phyloP scores from a whole-genome alignment of 2,329 filamentous ascomycete species.

The Calonectria pteridis region DNA sequence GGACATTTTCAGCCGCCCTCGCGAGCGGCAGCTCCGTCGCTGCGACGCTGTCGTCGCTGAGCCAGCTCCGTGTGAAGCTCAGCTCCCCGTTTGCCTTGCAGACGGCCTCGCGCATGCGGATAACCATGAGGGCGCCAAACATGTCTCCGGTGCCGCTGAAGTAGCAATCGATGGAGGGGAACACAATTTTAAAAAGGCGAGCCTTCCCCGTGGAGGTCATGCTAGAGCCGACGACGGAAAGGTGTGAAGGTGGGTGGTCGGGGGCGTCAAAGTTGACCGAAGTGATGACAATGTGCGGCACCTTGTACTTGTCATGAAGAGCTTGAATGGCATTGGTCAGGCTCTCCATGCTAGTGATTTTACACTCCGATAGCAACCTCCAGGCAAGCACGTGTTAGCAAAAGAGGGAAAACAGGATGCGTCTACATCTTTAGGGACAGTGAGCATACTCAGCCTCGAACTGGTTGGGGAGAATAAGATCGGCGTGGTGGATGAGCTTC shows the following conservation, averaged over 20 bases:
- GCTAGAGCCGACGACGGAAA: slow-evolving; percentile 84
- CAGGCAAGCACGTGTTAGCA: slow-evolving; percentile 10
- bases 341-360: slow-evolving; percentile 80
- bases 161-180: slow-evolving; percentile 90
- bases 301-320: slow-evolving; percentile 79
- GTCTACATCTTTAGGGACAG: neutral
- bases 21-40: slow-evolving; percentile 84
- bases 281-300: slow-evolving; percentile 94
- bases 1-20: slow-evolving; percentile 84
- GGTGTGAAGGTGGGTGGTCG: slow-evolving; percentile 61
- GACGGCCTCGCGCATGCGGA: slow-evolving; percentile 87
- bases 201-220: slow-evolving; percentile 73
- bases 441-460: slow-evolving; percentile 90
- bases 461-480: slow-evolving; percentile 95
- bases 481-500: slow-evolving; percentile 80
- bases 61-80: slow-evolving; percentile 73
- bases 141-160: slow-evolving; percentile 98
- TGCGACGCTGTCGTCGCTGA: slow-evolving; percentile 78
- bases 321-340: slow-evolving; percentile 80
- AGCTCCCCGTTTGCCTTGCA: slow-evolving; percentile 58
- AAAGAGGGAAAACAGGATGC: neutral
- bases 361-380: slow-evolving; percentile 86
- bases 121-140: slow-evolving; percentile 93
- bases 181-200: slow-evolving; percentile 89
- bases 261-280: slow-evolving; percentile 79